phyloP scores from a whole-genome alignment of 441 rosid genomes.

The Pelargonium fulgidum region DNA sequence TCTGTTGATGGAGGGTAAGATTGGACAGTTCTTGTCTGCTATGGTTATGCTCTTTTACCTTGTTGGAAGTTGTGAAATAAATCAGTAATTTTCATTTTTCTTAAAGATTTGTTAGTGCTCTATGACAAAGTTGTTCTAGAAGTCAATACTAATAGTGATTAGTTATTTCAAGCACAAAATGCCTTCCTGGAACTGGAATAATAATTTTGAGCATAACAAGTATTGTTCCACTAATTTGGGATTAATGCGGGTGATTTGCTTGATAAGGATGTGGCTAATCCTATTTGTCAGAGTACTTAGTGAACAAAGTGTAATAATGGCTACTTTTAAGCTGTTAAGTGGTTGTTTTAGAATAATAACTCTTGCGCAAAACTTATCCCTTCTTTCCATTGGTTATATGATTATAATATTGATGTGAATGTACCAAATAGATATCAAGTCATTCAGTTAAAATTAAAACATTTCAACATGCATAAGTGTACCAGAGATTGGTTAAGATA shows the following conservation, averaged over 20 bases:
- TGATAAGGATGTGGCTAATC: neutral
- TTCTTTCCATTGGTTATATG: neutral
- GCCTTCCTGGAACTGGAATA: neutral
- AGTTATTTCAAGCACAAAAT: neutral
- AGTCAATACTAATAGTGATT: neutral
- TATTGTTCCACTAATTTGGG: neutral
- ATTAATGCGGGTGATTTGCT: neutral
- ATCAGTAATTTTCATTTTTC: neutral
- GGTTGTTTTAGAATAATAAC: neutral
- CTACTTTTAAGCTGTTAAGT: conserved; percentile 11
- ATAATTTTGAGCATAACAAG: neutral
- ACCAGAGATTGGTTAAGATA: conserved; percentile 10
- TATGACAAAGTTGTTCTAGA: neutral
- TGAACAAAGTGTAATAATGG: neutral
- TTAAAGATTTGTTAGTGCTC: neutral
- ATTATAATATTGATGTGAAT: too few relatives aligned
- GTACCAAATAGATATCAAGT: too few relatives aligned
- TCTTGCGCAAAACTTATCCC: neutral
- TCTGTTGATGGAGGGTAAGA: conserved; percentile 74
- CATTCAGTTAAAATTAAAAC: too few relatives aligned
- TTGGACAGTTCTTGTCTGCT: conserved; percentile 15
- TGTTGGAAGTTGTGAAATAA: conserved; percentile 2
- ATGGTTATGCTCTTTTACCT: conserved; percentile 6
- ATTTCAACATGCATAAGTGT: conserved; percentile 3
- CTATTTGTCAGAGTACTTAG: conserved; percentile 2